Evolutionary conservation across 345 rosid genomes (phyloP).

Genomic region (Aquilaria yunnanensis): DNA sequence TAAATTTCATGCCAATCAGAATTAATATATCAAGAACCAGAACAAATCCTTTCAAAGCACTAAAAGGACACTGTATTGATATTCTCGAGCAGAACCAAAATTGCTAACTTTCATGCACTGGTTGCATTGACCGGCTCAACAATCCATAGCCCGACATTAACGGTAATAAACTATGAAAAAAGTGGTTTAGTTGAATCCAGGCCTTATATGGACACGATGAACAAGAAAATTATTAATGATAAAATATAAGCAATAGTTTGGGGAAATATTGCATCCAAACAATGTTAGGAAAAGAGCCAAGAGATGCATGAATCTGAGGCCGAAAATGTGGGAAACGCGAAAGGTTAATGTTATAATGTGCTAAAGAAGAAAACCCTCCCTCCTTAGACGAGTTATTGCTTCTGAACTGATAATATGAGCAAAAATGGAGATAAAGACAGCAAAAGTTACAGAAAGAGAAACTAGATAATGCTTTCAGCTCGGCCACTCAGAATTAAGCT

Average conservation of each 20-base stretch:
- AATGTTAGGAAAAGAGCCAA: slow-evolving; percentile 11
- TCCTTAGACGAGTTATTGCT: too few relatives aligned
- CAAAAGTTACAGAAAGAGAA: too few relatives aligned
- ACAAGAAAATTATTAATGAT: not conserved
- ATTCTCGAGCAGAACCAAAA: slow-evolving; percentile 10
- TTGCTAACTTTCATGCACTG: slow-evolving; percentile 11
- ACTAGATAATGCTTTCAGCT: too few relatives aligned
- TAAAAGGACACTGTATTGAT: not conserved
- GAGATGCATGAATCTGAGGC: not conserved
- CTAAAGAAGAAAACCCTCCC: too few relatives aligned
- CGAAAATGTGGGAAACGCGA: too few relatives aligned
- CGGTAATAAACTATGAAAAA: slow-evolving; percentile 1
- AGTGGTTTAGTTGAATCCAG: slow-evolving; percentile 9
- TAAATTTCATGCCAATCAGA: not conserved
- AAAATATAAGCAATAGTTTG: not conserved
- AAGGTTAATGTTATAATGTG: too few relatives aligned
- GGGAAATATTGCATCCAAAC: slow-evolving; percentile 1
- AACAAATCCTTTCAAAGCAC: not conserved
- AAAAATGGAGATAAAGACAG: too few relatives aligned
- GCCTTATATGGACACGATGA: not conserved
- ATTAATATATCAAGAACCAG: not conserved
- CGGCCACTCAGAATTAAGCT: not conserved
- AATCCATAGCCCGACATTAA: slow-evolving; percentile 14
- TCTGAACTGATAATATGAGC: not conserved
- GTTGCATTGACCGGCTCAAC: slow-evolving; percentile 16